Evolutionary conservation across 495 filamentous ascomycete species (phyloP), one percentile per base, ranked within the genome.

Genomic region (Filosporella fistucella): DNA sequence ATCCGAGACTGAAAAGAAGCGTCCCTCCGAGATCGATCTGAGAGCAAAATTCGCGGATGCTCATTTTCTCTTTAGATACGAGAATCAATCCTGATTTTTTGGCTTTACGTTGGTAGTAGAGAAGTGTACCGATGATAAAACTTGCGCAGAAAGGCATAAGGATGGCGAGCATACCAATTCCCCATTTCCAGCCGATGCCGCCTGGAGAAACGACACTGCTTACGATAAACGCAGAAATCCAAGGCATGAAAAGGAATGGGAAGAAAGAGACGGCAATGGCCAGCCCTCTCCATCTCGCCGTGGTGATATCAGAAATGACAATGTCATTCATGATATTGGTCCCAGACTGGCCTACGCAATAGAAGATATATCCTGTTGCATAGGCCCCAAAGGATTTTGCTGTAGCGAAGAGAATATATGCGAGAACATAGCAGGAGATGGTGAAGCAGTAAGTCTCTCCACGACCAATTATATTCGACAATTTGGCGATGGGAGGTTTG

Each of bases 121-220:
- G 51, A 6, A 75, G 60, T 0, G 70, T 74, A 34, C 59, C 61
- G 47, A 74, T 65, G 34, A 75, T 70, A 47, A 70, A 66, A 50
- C 62, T 67, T 5, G 71, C 67, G 26, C 68, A 64, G 36, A 71
- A 67, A 0, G 70, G 71, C 67, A 71, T 70, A 28, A 75, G 52
- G 22, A 75, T 71, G 14, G 68, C 71, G 9, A 72, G 63, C 67
- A 75, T 73, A 47, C 71, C 71, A 35, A 73, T 73, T 12, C 70
- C 68, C 71, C 71, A 75, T 20, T 69, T 63, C 71, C 71, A 75
- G 22, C 71, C 71, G 36, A 75, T 72, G 0, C 68, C 68, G 7
- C 61, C 45, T n/a, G n/a, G n/a, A n/a, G n/a, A n/a, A 2, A 50
- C 48, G 3, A 49, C 47, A 9, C 68, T 63, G 8, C 71, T 69